Conservation (phyloP, 164 flowering plant genomes). For the Umbilicus rupestris region DNA sequence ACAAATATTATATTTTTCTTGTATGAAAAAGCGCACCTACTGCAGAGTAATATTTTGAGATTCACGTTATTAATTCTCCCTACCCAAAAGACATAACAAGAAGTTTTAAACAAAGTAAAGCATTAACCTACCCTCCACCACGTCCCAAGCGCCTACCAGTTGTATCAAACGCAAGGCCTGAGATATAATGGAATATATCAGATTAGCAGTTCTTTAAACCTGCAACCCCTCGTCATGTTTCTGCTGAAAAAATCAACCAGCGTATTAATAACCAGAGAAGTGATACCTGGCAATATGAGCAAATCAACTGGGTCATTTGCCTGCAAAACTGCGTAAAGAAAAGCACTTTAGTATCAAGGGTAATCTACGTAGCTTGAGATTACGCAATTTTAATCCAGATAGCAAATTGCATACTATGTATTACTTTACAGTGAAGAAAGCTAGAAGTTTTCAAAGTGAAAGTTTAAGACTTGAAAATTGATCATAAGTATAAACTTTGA, state of each 20-base stretch:
- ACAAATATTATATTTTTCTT: neutral
- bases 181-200: constrained; percentile 2
- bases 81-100: neutral
- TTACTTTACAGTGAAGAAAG: neutral
- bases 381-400: neutral
- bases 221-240: neutral
- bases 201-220: neutral
- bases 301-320: constrained; percentile 82
- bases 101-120: constrained; percentile 5
- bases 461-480: neutral
- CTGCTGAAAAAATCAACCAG: neutral
- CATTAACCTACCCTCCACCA: constrained; percentile 79
- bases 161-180: constrained; percentile 94
- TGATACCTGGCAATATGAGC: constrained; percentile 72
- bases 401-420: neutral
- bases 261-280: constrained; percentile 7
- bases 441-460: neutral
- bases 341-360: constrained; percentile 11
- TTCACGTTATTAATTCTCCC: neutral
- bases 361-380: neutral
- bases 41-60: neutral
- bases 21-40: neutral
- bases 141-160: constrained; percentile 94
- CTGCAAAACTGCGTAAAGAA: constrained; percentile 60
- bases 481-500: neutral